Evolutionary conservation across 306 rosid genomes (phyloP), one percentile per base, ranked within the genome.

Genomic region (Albizia julibrissin): DNA sequence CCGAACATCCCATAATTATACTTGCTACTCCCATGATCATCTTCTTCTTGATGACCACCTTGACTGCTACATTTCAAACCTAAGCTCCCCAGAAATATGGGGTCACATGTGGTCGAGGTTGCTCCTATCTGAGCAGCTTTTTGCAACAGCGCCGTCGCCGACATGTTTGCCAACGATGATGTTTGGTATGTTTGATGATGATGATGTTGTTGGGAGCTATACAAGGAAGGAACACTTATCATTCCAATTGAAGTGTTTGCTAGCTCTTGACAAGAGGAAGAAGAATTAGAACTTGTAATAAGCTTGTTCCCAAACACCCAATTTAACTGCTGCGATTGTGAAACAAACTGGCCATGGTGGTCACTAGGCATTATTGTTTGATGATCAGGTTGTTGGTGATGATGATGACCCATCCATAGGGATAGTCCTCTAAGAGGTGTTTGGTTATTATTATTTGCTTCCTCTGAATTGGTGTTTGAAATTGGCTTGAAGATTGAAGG

Each of bases 71-170:
- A 82, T 79, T 88, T 90, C 77, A 93, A 81, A 47, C 93, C 90
- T 81, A 89, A 80, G 74, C 88, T 91, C 29, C 92, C 94, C 1
- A 90, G 81, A 69, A 90, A 87, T 31, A 92, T 87, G 33, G 96
- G 86, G 49, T 87, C 91, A 42, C 52, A n/a, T 1, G 74, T 42
- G 31, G 81, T 88, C 10, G 95, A 90, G 47, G 89, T 90, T 75
- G 90, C 83, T 7, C 98, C 97, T 37, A 92, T 87, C 75, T 94
- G 91, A 21, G 97, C 93, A 47, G 98, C 98, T 82, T 94, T 94
- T 10, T 90, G 98, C 64, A 94, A 43, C 86, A 94, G 86, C 69
- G 98, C 98, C 1, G 98, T 94, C 31, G 98, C 98, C n/a, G 98
- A 94, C 95, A 92, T 90, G 80, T 87, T 89, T 5, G 91, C 81